phyloP scores from a whole-genome alignment of 768 basidiomycete species.

The Hydnomerulius pinastri region DNA sequence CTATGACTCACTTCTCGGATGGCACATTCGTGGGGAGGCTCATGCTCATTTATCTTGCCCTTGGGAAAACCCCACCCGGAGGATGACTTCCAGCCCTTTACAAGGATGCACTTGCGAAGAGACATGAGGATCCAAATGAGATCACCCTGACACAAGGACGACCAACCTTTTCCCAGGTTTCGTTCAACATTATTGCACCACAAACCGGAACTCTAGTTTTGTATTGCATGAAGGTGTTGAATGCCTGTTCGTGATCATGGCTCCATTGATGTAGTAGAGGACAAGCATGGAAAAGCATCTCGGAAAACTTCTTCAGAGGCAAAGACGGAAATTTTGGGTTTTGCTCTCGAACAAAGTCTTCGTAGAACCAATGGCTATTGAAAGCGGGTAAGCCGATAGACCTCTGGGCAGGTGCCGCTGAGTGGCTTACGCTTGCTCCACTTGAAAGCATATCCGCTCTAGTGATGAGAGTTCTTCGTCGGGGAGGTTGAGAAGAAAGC shows the following conservation, averaged over 20 bases:
- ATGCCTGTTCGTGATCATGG: conserved; percentile 82
- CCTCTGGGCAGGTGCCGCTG: conserved; percentile 9
- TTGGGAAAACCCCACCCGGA: conserved; percentile 99
- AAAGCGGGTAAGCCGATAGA: conserved; percentile 12
- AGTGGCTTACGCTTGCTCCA: conserved; percentile 91
- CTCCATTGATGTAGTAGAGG: conserved; percentile 83
- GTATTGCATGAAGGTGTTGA: conserved; percentile 91
- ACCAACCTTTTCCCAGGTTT: conserved; percentile 87
- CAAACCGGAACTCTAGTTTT: conserved; percentile 97
- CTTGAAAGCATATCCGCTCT: conserved; percentile 96
- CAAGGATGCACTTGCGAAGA: conserved; percentile 78
- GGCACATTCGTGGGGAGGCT: conserved; percentile 82
- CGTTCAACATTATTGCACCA: conserved; percentile 94
- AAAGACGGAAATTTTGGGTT: conserved; percentile 86
- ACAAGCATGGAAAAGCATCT: conserved; percentile 84
- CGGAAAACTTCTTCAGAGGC: conserved; percentile 90
- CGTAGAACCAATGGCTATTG: conserved; percentile 97
- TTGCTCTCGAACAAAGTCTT: conserved; percentile 95
- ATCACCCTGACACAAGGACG: conserved; percentile 1
- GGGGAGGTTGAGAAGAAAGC: conserved; percentile 96
- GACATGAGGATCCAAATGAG: conserved; percentile 11
- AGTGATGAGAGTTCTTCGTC: conserved; percentile 88
- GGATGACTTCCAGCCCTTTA: conserved; percentile 96
- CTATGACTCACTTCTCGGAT: conserved; percentile 74
- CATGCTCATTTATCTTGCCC: conserved; percentile 98